Conservation (phyloP, 2,329 filamentous ascomycete species). For the Xenoacremonium recifei region DNA sequence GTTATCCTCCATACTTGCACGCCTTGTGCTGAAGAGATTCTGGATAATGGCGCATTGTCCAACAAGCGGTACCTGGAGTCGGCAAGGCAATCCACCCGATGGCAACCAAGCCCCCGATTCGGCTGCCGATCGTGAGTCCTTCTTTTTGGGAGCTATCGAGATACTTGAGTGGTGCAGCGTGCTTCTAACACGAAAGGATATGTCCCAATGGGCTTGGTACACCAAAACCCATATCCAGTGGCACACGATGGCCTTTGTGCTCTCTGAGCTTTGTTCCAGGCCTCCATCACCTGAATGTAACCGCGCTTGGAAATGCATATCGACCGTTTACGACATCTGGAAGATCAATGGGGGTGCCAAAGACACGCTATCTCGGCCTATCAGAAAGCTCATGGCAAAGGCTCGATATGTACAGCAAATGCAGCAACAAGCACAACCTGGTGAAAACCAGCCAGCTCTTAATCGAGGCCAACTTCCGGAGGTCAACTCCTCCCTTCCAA, state of each 20-base stretch:
- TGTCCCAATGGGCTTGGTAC: constrained; percentile 63
- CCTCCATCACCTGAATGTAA: constrained; percentile 17
- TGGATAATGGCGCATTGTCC: neutral
- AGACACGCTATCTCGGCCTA: too few relatives aligned
- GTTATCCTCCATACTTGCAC: neutral
- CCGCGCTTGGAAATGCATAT: neutral
- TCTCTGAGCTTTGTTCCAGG: constrained; percentile 52
- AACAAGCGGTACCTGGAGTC: neutral
- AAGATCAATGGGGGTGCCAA: too few relatives aligned
- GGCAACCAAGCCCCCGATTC: neutral
- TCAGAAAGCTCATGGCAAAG: too few relatives aligned
- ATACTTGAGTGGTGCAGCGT: constrained; percentile 60
- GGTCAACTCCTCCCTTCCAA: too few relatives aligned
- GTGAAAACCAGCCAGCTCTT: too few relatives aligned
- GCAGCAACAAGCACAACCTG: too few relatives aligned
- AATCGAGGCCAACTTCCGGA: too few relatives aligned
- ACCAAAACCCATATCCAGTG: constrained; percentile 65
- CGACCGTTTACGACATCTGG: neutral
- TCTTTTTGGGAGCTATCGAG: constrained; percentile 31
- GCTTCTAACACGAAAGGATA: constrained; percentile 55
- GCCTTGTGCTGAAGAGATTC: neutral
- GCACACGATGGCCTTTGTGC: constrained; percentile 61
- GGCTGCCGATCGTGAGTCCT: neutral
- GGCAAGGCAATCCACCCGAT: neutral
- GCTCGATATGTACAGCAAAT: too few relatives aligned